phyloP scores from a whole-genome alignment of 2,329 filamentous ascomycete species.

The Colletotrichum sp. region DNA sequence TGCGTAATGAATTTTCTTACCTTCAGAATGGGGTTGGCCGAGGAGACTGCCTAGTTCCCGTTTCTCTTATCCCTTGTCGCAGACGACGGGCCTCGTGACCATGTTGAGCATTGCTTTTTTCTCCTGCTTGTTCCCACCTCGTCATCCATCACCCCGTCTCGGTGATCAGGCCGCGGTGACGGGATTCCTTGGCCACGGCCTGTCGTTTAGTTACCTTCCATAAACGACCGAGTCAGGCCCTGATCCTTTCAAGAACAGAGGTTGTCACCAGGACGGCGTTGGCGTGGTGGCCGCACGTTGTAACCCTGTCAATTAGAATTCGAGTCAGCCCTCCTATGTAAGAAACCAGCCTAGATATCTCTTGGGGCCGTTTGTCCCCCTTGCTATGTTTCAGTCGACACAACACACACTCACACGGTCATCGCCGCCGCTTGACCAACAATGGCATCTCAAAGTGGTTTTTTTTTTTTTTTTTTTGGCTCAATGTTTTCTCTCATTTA shows the following conservation, averaged over 20 bases:
- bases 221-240: not conserved
- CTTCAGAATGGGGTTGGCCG: not conserved
- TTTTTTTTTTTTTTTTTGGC: not conserved
- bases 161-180: not conserved
- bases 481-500: not conserved
- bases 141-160: not conserved
- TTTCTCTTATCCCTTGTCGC: constrained; percentile 1
- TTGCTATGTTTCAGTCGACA: constrained; percentile 8
- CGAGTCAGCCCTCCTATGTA: not conserved
- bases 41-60: not conserved
- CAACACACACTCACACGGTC: not conserved
- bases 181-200: not conserved
- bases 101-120: not conserved
- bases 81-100: constrained; percentile 6
- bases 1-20: not conserved
- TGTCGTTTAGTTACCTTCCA: not conserved
- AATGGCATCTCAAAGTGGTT: not conserved
- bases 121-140: not conserved
- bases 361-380: not conserved
- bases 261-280: not conserved
- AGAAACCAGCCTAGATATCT: not conserved
- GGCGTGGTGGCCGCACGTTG: not conserved
- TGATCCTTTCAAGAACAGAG: not conserved
- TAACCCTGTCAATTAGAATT: not conserved
- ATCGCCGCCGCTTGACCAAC: not conserved